Evolutionary conservation across 1,139 yeast species (phyloP), one percentile per base, ranked within the genome.

Genomic region (Nadsonia starkeyi-henricii): DNA sequence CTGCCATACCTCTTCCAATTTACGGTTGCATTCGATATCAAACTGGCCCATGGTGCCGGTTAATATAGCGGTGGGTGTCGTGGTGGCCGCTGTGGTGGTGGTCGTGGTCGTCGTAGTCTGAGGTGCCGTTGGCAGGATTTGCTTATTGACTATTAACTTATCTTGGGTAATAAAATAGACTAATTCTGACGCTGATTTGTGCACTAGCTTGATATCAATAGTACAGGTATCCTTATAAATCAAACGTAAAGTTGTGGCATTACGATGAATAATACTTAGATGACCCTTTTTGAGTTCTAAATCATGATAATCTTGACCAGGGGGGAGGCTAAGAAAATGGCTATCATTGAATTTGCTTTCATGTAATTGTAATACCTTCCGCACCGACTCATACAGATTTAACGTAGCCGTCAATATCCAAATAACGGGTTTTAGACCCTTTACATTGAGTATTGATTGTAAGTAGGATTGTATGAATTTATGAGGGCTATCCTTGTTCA

Each of bases 391-490:
- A 43, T 60, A 62, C 41, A 61, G 43, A 2, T 62, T 58, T n/a
- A 60, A 53, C 0, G 63, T 57, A 7, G 53, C 50, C 17, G 53
- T 57, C 21, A 62, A 53, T 36, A 60, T 50, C 58, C 60, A 57
- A 1, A 61, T 56, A 7, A 62, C 62, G 9, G 63, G 54, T n/a
- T 52, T 50, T 19, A 62, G 51, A 1, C 65, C 64, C 17, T 55
- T 53, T 13, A 47, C 49, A 18, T 50, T 51, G 41, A 62, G 52
- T 28, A 59, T 50, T 19, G 55, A 48, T 47, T 60, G 59, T 26
- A 62, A 49, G 26, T 54, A 54, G 1, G 57, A 52, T 37, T 45
- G 54, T 1, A 61, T 59, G 3, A 54, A 37, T 9, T 46, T 42
- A 43, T 62, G 64, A 3, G 64, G 65, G 45, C 57, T 55, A 18